Evolutionary conservation across 2,329 filamentous ascomycete species (phyloP).

Genomic region (Cladosporium cucumerinum): DNA sequence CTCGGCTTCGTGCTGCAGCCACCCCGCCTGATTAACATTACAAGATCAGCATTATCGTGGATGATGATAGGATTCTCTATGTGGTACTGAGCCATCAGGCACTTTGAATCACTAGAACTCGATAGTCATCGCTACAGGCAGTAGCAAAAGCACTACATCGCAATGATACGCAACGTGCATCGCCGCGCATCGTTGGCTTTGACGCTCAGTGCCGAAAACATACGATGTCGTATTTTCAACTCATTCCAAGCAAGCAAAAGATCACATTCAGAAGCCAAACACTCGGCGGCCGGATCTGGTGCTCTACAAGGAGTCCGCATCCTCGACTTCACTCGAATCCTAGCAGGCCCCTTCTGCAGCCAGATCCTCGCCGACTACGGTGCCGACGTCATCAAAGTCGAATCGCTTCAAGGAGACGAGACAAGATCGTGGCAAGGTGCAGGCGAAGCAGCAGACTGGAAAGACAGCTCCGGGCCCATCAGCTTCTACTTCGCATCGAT

Average conservation of each 20-base stretch:
- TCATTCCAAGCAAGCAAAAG: background rate
- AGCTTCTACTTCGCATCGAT: constrained; percentile 45
- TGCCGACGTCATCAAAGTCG: constrained; percentile 33
- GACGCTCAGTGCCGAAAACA: background rate
- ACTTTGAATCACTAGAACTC: background rate
- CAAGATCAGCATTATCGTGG: background rate
- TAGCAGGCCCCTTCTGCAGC: constrained; percentile 23
- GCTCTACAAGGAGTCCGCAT: constrained; percentile 24
- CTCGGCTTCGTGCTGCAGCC: background rate
- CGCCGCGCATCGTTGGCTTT: background rate
- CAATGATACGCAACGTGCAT: background rate
- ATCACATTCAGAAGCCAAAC: background rate
- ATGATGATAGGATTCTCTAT: background rate
- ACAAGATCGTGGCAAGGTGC: constrained; percentile 34
- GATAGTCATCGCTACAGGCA: background rate
- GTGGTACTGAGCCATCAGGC: background rate
- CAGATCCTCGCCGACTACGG: constrained; percentile 33
- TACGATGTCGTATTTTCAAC: too few relatives aligned
- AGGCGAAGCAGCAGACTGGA: constrained; percentile 29
- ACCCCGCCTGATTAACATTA: background rate
- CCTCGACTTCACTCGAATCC: constrained; percentile 29
- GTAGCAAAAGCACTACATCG: background rate
- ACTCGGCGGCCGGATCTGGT: background rate
- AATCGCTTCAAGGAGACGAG: constrained; percentile 28
- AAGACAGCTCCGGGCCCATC: constrained; percentile 32